phyloP scores from a whole-genome alignment of 1,139 yeast species.

The Taphrina wiesneri region DNA sequence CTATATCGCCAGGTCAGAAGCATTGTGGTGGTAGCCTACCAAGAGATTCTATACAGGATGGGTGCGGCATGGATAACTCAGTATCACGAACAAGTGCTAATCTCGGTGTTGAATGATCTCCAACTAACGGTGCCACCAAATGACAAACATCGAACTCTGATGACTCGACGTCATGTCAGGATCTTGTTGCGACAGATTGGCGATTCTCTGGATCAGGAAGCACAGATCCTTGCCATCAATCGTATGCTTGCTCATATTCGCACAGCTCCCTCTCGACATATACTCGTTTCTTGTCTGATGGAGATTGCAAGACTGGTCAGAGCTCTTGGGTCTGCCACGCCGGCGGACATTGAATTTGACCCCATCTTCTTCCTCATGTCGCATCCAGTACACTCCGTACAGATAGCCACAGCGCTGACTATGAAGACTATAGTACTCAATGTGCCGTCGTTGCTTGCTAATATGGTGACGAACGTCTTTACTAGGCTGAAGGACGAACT shows the following conservation, averaged over 20 bases:
- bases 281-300: conserved; percentile 42
- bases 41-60: conserved; percentile 41
- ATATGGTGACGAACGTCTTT: conserved; percentile 42
- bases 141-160: conserved; percentile 40
- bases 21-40: conserved; percentile 42
- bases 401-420: conserved; percentile 38
- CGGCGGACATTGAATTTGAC: conserved; percentile 37
- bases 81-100: conserved; percentile 42
- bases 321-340: conserved; percentile 45
- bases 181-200: conserved; percentile 44
- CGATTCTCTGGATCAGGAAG: conserved; percentile 45
- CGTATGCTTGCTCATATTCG: conserved; percentile 43
- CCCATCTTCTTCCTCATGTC: conserved; percentile 38
- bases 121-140: conserved; percentile 39
- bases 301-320: conserved; percentile 42
- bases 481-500: conserved; percentile 43
- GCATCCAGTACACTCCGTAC: conserved; percentile 42
- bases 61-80: conserved; percentile 42
- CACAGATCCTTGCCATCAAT: conserved; percentile 44
- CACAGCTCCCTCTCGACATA: conserved; percentile 42
- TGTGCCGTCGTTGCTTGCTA: conserved; percentile 43
- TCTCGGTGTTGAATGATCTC: conserved; percentile 41
- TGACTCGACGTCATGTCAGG: conserved; percentile 43
- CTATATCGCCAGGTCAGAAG: not conserved
- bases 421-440: conserved; percentile 36